Conservation (phyloP, 805 yeast genomes). For the Wickerhamomyces xylosicus region DNA sequence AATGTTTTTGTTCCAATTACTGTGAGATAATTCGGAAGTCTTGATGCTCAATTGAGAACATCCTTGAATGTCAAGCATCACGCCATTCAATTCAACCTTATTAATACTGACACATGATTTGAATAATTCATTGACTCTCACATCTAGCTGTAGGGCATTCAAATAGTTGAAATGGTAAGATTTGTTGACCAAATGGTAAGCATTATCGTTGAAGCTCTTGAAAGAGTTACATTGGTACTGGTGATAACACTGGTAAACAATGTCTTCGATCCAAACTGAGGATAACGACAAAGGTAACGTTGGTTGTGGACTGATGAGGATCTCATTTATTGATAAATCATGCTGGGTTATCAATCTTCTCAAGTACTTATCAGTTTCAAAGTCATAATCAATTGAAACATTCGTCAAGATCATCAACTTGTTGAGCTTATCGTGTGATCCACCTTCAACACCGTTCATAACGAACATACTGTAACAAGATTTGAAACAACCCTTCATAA, state of each 20-base stretch:
- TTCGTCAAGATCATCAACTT: not conserved
- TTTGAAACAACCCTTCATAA: constrained; percentile 4
- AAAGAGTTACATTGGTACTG: not conserved
- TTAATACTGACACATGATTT: not conserved
- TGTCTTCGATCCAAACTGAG: not conserved
- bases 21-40: not conserved
- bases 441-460: constrained; percentile 3
- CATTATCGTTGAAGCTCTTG: not conserved
- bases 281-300: not conserved
- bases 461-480: constrained; percentile 4
- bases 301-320: not conserved
- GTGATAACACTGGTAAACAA: not conserved
- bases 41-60: not conserved
- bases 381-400: not conserved
- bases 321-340: not conserved
- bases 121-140: not conserved
- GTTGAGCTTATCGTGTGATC: not conserved
- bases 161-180: not conserved
- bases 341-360: not conserved
- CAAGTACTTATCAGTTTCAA: not conserved
- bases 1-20: not conserved
- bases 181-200: not conserved
- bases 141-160: not conserved
- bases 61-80: not conserved
- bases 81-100: not conserved